Conservation (phyloP, 2,329 filamentous ascomycete genomes). For the Grosmannia penicillata region DNA sequence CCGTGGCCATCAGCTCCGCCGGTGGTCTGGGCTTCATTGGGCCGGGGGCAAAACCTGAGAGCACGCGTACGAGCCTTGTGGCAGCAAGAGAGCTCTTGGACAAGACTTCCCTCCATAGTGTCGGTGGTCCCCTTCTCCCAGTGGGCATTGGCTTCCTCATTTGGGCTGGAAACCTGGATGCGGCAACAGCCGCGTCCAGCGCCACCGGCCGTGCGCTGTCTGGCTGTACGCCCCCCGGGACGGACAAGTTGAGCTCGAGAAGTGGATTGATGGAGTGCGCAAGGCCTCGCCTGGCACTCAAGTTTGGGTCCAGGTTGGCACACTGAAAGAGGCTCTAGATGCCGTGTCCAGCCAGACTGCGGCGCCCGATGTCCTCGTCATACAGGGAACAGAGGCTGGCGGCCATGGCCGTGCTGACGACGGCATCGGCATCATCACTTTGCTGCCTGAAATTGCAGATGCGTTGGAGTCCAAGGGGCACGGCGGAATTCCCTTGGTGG, state of each 20-base stretch:
- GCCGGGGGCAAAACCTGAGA: constrained; percentile 6
- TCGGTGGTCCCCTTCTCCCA: constrained; percentile 19
- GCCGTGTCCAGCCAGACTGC: constrained; percentile 34
- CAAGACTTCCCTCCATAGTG: constrained; percentile 11
- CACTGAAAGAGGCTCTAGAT: constrained; percentile 36
- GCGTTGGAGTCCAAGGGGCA: constrained; percentile 24
- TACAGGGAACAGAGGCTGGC: constrained; percentile 49
- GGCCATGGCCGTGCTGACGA: constrained; percentile 40
- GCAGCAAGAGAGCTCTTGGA: background rate
- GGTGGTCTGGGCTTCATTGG: constrained; percentile 22
- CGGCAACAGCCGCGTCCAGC: constrained; percentile 32
- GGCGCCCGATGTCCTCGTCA: constrained; percentile 43
- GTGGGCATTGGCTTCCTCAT: constrained; percentile 50
- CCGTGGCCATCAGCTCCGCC: constrained; percentile 23
- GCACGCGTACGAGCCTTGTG: constrained; percentile 1
- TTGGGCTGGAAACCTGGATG: constrained; percentile 26
- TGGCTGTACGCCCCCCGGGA: constrained; percentile 52
- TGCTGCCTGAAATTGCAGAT: constrained; percentile 42
- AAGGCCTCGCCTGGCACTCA: constrained; percentile 23
- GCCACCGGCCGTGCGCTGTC: constrained; percentile 40
- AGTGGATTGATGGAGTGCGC: constrained; percentile 18
- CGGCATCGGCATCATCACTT: constrained; percentile 36
- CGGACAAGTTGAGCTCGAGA: constrained; percentile 18
- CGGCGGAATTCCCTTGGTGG: constrained; percentile 27
- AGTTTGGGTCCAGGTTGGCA: constrained; percentile 41